Evolutionary conservation across 2,329 filamentous ascomycete species (phyloP).

Genomic region (Fusarium sp.): DNA sequence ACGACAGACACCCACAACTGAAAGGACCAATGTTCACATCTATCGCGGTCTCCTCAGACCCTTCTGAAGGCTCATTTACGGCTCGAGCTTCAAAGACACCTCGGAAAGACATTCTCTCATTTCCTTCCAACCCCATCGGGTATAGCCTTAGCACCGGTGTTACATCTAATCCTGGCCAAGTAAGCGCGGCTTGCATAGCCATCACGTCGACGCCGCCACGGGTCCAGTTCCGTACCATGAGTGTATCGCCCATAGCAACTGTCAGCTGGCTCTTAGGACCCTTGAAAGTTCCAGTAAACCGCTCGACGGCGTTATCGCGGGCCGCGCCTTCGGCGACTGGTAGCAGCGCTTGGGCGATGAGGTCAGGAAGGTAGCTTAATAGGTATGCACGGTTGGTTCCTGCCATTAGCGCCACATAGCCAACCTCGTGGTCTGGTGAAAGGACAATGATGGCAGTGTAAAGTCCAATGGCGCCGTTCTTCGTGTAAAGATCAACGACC

Average conservation of each 20-base stretch:
- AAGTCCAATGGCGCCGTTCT: background rate
- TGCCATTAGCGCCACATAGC: background rate
- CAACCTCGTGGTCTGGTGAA: background rate
- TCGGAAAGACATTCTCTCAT: background rate
- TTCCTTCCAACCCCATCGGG: background rate
- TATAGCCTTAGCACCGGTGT: background rate
- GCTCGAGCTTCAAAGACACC: background rate
- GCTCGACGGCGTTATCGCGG: background rate
- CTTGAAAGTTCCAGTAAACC: background rate
- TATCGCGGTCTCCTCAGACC: background rate
- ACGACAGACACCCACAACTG: background rate
- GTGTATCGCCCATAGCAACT: background rate
- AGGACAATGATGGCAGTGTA: background rate
- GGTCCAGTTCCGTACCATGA: conserved; percentile 7
- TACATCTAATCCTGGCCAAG: background rate
- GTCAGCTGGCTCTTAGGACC: background rate
- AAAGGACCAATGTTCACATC: background rate
- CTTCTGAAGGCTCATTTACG: accelerated
- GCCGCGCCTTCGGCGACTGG: background rate
- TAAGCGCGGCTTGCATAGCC: background rate
- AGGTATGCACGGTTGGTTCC: background rate
- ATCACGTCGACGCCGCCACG: background rate
- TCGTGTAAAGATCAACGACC: background rate
- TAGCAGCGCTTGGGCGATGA: background rate
- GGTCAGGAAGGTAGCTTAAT: background rate